phyloP scores from a whole-genome alignment of 2,329 filamentous ascomycete genomes.

The Colletotrichum salicis region DNA sequence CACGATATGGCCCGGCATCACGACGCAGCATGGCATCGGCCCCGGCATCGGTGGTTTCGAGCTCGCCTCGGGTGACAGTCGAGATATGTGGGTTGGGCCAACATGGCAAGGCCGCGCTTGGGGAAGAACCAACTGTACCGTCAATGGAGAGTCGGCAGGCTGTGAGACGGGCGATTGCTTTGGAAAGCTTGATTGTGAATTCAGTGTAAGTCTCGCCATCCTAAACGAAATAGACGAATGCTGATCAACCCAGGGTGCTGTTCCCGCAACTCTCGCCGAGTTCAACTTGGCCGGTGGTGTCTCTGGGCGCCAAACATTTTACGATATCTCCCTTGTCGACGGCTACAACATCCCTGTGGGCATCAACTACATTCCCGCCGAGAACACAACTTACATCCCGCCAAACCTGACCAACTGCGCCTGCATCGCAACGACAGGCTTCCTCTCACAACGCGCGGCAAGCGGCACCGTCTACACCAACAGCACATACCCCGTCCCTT shows the following conservation, averaged over 20 bases:
- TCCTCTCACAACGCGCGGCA: conserved; percentile 63
- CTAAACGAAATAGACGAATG: background rate
- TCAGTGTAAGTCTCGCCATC: conserved; percentile 64
- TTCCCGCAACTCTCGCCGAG: conserved; percentile 82
- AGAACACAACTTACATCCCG: conserved; percentile 73
- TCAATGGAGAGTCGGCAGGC: conserved; percentile 73
- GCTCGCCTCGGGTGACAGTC: conserved; percentile 67
- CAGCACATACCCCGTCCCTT: conserved; percentile 72
- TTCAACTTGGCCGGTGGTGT: conserved; percentile 79
- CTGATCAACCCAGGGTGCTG: conserved; percentile 65
- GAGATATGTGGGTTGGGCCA: conserved; percentile 71
- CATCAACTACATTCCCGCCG: conserved; percentile 68
- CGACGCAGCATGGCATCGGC: conserved; percentile 76
- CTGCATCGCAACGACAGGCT: conserved; percentile 77
- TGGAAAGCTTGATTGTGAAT: conserved; percentile 74
- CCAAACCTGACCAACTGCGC: conserved; percentile 81
- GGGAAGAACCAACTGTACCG: conserved; percentile 86
- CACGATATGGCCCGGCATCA: conserved; percentile 80
- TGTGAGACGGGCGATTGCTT: conserved; percentile 83
- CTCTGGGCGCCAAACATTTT: conserved; percentile 74
- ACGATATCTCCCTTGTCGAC: conserved; percentile 86
- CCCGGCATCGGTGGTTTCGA: conserved; percentile 76
- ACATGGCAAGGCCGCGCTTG: conserved; percentile 86
- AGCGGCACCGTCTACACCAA: conserved; percentile 72
- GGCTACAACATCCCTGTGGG: conserved; percentile 84